A percentile compares a stretch with the other conserved stretches of the same genome.
Conservation (phyloP, 257 asterid species). For the Scutellaria baicalensis region DNA sequence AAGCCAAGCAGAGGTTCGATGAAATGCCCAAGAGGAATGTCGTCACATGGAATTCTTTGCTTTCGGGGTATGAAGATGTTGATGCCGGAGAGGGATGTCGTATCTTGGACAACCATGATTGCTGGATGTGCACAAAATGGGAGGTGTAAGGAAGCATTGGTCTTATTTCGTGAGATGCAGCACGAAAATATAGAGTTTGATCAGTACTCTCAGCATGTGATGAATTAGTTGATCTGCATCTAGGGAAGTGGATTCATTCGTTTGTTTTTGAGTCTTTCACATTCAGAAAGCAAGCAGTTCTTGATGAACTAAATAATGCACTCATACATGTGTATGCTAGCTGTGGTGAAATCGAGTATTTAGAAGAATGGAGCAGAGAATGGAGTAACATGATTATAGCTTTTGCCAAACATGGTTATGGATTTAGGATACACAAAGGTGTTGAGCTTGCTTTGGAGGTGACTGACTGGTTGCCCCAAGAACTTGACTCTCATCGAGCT, state of each 20-base stretch:
- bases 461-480: constrained; percentile 34
- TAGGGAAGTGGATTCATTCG: constrained; percentile 67
- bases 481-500: constrained; percentile 45
- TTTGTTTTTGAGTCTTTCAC: constrained; percentile 25
- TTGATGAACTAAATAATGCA: constrained; percentile 45
- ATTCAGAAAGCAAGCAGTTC: constrained; percentile 22
- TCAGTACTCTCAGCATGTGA: constrained; percentile 74
- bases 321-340: constrained; percentile 80
- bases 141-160: constrained; percentile 52
- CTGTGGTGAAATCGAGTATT: constrained; percentile 72
- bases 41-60: constrained; percentile 74
- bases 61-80: constrained; percentile 51
- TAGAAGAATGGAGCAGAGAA: constrained; percentile 37
- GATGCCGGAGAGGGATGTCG: constrained; percentile 64
- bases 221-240: constrained; percentile 52
- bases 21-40: constrained; percentile 57
- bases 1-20: constrained; percentile 49
- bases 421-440: constrained; percentile 59
- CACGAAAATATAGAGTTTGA: constrained; percentile 41
- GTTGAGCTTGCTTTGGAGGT: constrained; percentile 54
- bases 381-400: constrained; percentile 77
- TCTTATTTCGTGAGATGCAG: constrained; percentile 46
- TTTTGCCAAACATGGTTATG: constrained; percentile 76
- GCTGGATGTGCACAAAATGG: constrained; percentile 57
- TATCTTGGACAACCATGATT: constrained; percentile 89